phyloP scores from a whole-genome alignment of 2,329 filamentous ascomycete genomes.

The Alternaria sp. region DNA sequence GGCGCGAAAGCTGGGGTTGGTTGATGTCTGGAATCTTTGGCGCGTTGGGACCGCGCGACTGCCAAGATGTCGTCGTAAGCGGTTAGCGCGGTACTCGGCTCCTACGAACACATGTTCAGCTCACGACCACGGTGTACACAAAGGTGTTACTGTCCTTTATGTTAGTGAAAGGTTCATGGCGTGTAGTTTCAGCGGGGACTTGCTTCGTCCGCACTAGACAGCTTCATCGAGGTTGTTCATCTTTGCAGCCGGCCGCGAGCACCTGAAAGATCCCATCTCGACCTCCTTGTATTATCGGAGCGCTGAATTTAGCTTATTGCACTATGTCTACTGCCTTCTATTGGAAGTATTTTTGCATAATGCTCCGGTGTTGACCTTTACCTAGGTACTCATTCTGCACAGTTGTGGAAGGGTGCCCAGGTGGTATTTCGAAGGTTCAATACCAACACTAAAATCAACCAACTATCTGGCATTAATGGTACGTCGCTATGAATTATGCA shows the following conservation, averaged over 20 bases:
- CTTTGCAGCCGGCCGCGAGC: neutral
- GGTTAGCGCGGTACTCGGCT: neutral
- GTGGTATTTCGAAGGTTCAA: neutral
- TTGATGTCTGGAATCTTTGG: constrained; percentile 26
- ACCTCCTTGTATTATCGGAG: neutral
- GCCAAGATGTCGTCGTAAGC: constrained; percentile 2
- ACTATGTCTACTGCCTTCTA: neutral
- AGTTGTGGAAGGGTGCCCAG: neutral
- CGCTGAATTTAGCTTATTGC: neutral
- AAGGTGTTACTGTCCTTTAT: neutral
- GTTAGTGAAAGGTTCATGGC: neutral
- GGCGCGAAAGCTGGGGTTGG: constrained; percentile 29
- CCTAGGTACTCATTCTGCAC: neutral
- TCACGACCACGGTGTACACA: neutral
- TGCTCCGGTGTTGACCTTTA: neutral
- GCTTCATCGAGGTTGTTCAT: neutral
- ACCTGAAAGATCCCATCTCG: neutral
- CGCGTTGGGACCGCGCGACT: constrained; percentile 24
- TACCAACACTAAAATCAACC: neutral
- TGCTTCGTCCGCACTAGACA: neutral
- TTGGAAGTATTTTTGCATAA: too few relatives aligned
- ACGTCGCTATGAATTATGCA: neutral
- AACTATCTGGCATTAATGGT: neutral
- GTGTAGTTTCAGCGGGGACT: neutral
- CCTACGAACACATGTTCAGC: neutral